Conservation (phyloP, 116 monocot species). For the Papilionanthe hybrid region DNA sequence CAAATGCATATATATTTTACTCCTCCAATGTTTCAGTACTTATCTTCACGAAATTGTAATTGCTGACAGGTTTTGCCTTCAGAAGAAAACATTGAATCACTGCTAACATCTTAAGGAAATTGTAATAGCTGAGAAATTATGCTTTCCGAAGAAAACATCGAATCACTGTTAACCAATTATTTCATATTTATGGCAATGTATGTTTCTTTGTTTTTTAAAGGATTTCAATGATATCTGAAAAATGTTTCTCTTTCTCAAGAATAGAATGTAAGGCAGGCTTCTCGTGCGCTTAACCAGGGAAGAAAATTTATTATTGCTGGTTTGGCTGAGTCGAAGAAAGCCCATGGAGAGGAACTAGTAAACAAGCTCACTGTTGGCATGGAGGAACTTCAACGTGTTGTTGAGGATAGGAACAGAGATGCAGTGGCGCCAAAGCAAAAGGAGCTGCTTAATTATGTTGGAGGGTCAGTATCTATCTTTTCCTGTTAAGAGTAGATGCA, state of each 20-base stretch:
- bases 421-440: constrained; percentile 84
- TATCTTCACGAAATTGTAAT: not conserved
- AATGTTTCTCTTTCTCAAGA: constrained; percentile 10
- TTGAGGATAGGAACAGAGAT: constrained; percentile 78
- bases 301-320: constrained; percentile 57
- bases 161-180: not conserved
- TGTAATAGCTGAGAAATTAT: not conserved
- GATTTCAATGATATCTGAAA: constrained; percentile 7
- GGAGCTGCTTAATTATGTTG: constrained; percentile 91
- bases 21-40: not conserved
- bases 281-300: constrained; percentile 80
- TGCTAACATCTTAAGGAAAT: not conserved
- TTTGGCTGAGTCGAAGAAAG: constrained; percentile 77
- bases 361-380: constrained; percentile 70
- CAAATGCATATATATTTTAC: not conserved
- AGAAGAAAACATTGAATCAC: not conserved
- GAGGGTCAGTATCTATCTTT: constrained; percentile 45
- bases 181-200: not conserved
- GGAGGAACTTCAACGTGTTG: constrained; percentile 67
- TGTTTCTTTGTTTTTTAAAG: not conserved
- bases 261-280: constrained; percentile 90
- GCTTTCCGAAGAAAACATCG: not conserved
- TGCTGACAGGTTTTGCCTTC: not conserved
- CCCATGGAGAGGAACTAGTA: constrained; percentile 53
- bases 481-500: not conserved